Percentiles rank a stretch among this genome's conserved stretches.
These are phyloP conservation scores for Spathaspora girioi DNA, from an alignment of 805 yeast species.

Conservation along the genomic window DNA sequence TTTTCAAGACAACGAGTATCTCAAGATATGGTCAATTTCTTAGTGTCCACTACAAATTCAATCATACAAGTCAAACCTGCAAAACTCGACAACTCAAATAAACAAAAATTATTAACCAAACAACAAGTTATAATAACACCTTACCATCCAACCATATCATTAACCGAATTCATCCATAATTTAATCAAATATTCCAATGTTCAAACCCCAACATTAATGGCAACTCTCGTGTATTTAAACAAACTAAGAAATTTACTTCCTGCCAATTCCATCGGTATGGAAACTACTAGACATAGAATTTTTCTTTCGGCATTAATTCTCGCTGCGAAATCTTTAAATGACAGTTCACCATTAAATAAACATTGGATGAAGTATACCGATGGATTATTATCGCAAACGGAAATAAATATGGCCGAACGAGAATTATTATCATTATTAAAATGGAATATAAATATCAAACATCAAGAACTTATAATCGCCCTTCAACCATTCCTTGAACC, in stretches of 20 bases:
- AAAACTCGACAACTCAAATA: background rate
- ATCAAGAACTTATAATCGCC: constrained; percentile 64
- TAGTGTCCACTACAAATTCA: constrained; percentile 56
- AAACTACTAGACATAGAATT: constrained; percentile 88
- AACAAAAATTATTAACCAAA: background rate
- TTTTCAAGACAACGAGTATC: constrained; percentile 56
- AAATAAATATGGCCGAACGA: constrained; percentile 87
- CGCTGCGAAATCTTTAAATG: constrained; percentile 91
- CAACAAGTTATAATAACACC: constrained; percentile 10
- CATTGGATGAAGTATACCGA: constrained; percentile 95
- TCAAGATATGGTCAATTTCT: constrained; percentile 53
- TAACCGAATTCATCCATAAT: constrained; percentile 64
- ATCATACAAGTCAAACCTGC: constrained; percentile 44
- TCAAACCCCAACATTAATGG: constrained; percentile 93
- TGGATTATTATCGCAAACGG: constrained; percentile 71
- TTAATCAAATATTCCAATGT: constrained; percentile 82
- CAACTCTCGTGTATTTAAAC: constrained; percentile 78
- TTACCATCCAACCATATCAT: constrained; percentile 20
- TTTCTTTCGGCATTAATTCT: constrained; percentile 84
- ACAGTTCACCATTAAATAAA: constrained; percentile 90
- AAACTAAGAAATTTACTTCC: constrained; percentile 78
- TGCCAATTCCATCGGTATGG: constrained; percentile 85
- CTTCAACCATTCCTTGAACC: constrained; percentile 74
- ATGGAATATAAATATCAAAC: constrained; percentile 77
- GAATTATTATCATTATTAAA: constrained; percentile 78